Evolutionary conservation across 2,329 filamentous ascomycete genomes (phyloP), one percentile per base, ranked within the genome.

Genomic region (Monosporascus sp.): DNA sequence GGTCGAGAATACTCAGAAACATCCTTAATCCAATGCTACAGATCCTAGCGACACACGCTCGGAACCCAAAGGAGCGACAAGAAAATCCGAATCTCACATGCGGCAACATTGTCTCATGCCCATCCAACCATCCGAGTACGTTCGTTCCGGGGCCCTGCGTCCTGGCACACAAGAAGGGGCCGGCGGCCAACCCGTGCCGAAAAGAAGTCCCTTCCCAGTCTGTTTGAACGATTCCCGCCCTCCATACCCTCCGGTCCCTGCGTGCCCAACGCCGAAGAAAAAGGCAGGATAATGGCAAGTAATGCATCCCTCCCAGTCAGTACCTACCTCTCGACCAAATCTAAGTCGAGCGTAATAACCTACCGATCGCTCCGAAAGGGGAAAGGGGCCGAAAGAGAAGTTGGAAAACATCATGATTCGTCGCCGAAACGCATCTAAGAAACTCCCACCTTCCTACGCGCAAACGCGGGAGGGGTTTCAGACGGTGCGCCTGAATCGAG

Each of bases 51-150:
- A 34, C 5, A 34, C 31, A 34, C 31, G 31, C 31, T 34, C 49
- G 46, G 46, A 54, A 52, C 55, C 52, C 36, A 53, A 61, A 59
- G 53, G 59, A 61, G 45, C 47, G 56, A 34, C 47, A 47, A 52
- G 52, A 59, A 53, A 58, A 52, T 52, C 57, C 52, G 52, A 50
- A 36, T 54, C 43, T 26, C 46, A 44, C 56, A 34, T 50, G 53
- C 48, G 41, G 49, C 31, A 52, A 27, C 53, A 49, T 56, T 56
- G 52, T 57, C 56, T 59, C 59, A 52, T 51, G 52, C 52, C 56
- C 58, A 52, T 56, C 54, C 54, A 52, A 54, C 54, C 53, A 49
- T 31, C 54, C 51, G 46, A 52, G 54, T 40, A 54, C 38, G 51
- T 46, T 34, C 31, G 11, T 34, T 34, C 31, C 9, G 31, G 5